A percentile compares a stretch with the other conserved stretches of the same genome.
These are phyloP conservation scores for Euryodendron excelsum DNA, from an alignment of 148 eudicot genomes.

Conservation along the genomic window DNA sequence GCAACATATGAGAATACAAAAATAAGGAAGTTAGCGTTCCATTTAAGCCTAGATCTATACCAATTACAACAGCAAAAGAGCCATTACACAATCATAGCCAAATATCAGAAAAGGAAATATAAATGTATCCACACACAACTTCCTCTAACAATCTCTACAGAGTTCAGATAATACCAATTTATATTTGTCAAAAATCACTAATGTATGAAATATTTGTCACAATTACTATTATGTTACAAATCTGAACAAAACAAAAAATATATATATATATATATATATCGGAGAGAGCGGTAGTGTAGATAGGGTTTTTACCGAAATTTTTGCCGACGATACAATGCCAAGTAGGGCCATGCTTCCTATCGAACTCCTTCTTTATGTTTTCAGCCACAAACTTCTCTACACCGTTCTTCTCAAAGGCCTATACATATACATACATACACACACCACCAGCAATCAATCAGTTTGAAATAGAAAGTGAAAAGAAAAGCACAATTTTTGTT, in stretches of 20 bases:
- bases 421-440: background rate
- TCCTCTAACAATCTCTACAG: background rate
- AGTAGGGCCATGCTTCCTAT: slow-evolving; percentile 84
- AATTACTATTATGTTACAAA: background rate
- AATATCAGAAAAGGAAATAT: background rate
- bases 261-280: too few relatives aligned
- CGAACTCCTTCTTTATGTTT: slow-evolving; percentile 90
- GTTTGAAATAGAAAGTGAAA: too few relatives aligned
- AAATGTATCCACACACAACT: background rate
- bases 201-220: background rate
- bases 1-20: background rate
- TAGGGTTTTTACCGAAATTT: slow-evolving; percentile 66
- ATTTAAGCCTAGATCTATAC: slow-evolving; percentile 9
- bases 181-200: background rate
- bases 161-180: background rate
- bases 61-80: background rate
- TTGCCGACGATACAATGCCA: slow-evolving; percentile 99
- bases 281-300: background rate
- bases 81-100: background rate
- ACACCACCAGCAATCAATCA: background rate
- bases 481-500: background rate
- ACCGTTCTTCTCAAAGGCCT: slow-evolving; percentile 83
- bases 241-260: background rate
- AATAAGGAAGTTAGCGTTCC: background rate
- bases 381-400: slow-evolving; percentile 99